Base-by-base conservation (phyloP, 208 protist genomes). In the Leishmania martiniquensis region DNA sequence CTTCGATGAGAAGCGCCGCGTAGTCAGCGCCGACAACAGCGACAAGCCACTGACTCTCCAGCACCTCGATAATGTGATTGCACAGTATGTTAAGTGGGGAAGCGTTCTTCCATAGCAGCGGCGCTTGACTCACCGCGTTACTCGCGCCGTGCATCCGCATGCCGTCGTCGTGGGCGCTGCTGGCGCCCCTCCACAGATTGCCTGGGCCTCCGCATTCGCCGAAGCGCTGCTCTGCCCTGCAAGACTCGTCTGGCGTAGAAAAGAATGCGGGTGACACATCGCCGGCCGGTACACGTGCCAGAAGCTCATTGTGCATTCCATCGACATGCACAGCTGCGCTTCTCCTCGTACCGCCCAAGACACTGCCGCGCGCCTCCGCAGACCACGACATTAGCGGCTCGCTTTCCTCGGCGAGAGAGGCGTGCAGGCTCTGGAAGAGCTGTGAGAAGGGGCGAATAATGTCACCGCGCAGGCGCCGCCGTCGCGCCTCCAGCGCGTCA, bases 81-180 rank as follows among this genome's bases (percentile, higher is more conserved):
- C 74, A 77, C 25, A 97, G 15, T 1, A 81, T 49, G 49, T 82
- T 82, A 6, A 97, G 82, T 17, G 90, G 91, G 4, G 85, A 84
- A 0, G 84, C 85, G 57, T 91, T 86, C 78, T 97, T 95, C 86
- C 89, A 97, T 25, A 94, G 83, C 34, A 97, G 78, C 2, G 90
- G 90, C 39, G 89, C 80, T 52, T 71, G 59, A 45, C 80, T 47
- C 37, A 67, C 6, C 6, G 25, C 39, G 37, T 25, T 55, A 17
- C 39, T 32, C 25, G 6, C 60, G 39, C 42, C 63, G 22, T 12
- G 47, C 39, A 32, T 44, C 10, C 20, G 66, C 39, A 47, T n/a
- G n/a, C 54, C 65, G 68, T 63, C 51, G 13, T n/a, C 22, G 29
- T 51, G 17, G 37, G 39, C 72, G 25, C 12, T 37, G 37, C 29